A percentile compares a stretch with the other conserved stretches of the same genome.
Evolutionary conservation across 305 asterid genomes (phyloP).

Genomic region (Fraxinus paxiana): DNA sequence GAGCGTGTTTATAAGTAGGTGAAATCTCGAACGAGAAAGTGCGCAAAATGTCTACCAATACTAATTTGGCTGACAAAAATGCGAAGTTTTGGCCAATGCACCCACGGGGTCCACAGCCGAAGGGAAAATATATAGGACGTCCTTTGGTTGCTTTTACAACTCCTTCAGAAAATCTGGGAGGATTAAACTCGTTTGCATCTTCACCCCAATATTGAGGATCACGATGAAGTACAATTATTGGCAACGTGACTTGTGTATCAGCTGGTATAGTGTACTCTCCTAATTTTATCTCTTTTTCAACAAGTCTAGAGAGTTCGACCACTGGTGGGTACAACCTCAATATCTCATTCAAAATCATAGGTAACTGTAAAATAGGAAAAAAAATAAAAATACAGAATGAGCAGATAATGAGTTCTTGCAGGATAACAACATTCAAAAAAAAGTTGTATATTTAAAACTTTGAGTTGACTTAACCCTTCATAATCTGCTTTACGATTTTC

Average conservation of each 20-base stretch:
- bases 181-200: constrained; percentile 25
- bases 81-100: constrained; percentile 31
- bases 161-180: constrained; percentile 29
- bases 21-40: constrained; percentile 23
- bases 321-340: constrained; percentile 27
- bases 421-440: no score
- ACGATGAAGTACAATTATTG: constrained; percentile 16
- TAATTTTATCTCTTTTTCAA: constrained; percentile 21
- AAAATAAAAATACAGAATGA: not conserved
- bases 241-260: constrained; percentile 25
- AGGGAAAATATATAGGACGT: constrained; percentile 26
- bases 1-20: constrained; percentile 23
- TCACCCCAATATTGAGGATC: constrained; percentile 24
- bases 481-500: constrained; percentile 16
- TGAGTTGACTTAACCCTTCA: constrained; percentile 22
- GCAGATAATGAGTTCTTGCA: not conserved
- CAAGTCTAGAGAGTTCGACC: constrained; percentile 24
- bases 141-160: constrained; percentile 27
- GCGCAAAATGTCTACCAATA: constrained; percentile 15
- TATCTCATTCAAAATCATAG: constrained; percentile 27
- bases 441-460: constrained; percentile 2
- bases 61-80: constrained; percentile 14
- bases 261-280: constrained; percentile 21
- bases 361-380: not conserved
- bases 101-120: constrained; percentile 29